These are phyloP conservation scores for Pseudogymnoascus sp. DNA, from an alignment of 2,329 filamentous ascomycete genomes.

Conservation along the genomic window DNA sequence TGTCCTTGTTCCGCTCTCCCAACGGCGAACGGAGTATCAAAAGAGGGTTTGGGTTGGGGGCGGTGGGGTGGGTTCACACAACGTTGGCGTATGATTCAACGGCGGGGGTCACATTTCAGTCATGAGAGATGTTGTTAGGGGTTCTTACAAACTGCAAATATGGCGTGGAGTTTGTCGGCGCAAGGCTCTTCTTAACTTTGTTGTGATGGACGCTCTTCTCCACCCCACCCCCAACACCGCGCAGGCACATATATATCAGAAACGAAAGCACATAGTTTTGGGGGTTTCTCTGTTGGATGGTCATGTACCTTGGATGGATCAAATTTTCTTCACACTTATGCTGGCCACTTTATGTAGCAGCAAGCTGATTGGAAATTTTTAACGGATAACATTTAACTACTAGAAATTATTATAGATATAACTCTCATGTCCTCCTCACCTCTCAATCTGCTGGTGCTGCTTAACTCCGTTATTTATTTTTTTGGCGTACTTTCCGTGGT, in stretches of 20 bases:
- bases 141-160: slow-evolving; percentile 1
- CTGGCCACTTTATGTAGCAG: not conserved
- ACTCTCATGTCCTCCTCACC: not conserved
- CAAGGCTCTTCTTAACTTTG: not conserved
- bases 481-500: not conserved
- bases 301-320: not conserved
- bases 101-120: slow-evolving; percentile 1
- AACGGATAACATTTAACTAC: not conserved
- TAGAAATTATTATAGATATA: slow-evolving; percentile 9
- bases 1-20: slow-evolving; percentile 7
- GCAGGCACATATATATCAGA: slow-evolving; percentile 5
- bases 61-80: not conserved
- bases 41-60: slow-evolving; percentile 7
- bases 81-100: slow-evolving; percentile 5
- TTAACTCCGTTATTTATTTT: not conserved
- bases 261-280: slow-evolving; percentile 5
- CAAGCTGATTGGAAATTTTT: not conserved
- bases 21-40: slow-evolving; percentile 9
- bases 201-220: not conserved
- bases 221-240: not conserved
- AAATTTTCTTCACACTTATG: not conserved
- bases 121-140: slow-evolving; percentile 4
- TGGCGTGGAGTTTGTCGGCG: slow-evolving; percentile 6
- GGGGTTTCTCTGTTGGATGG: not conserved
- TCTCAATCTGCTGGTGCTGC: not conserved